These are phyloP conservation scores for Trichosanthes truncata DNA, from an alignment of 306 rosid genomes.

Conservation along the genomic window DNA sequence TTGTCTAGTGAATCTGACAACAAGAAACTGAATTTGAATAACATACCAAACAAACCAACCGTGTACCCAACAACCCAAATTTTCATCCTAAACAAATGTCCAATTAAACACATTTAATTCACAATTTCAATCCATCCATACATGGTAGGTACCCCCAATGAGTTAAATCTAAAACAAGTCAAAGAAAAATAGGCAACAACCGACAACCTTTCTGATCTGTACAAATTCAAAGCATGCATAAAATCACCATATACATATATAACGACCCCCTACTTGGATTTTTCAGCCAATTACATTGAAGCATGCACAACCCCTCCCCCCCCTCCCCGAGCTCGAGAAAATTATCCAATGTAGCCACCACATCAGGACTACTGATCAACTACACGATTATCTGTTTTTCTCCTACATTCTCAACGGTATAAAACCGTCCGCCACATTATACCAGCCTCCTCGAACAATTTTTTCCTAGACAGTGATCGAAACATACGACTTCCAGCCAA, in stretches of 20 bases:
- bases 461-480: neutral
- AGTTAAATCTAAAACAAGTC: neutral
- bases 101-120: neutral
- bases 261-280: neutral
- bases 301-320: neutral
- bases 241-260: neutral
- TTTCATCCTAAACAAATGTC: neutral
- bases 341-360: neutral
- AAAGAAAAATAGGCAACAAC: neutral
- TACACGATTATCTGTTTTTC: too few species aligned
- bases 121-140: neutral
- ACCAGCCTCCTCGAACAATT: too few species aligned
- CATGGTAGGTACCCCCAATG: neutral
- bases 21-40: neutral
- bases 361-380: too few species aligned
- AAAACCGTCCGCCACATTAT: too few species aligned
- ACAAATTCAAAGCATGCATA: conserved; percentile 1
- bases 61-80: neutral
- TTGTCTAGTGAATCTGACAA: too few species aligned
- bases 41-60: neutral
- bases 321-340: neutral
- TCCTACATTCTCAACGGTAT: too few species aligned
- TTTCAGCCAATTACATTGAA: neutral
- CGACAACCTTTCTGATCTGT: neutral
- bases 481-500: neutral